Percentiles rank a stretch among this genome's conserved stretches.
phyloP scores from a whole-genome alignment of 2,329 filamentous ascomycete species.

The Diaporthe citriasiana region DNA sequence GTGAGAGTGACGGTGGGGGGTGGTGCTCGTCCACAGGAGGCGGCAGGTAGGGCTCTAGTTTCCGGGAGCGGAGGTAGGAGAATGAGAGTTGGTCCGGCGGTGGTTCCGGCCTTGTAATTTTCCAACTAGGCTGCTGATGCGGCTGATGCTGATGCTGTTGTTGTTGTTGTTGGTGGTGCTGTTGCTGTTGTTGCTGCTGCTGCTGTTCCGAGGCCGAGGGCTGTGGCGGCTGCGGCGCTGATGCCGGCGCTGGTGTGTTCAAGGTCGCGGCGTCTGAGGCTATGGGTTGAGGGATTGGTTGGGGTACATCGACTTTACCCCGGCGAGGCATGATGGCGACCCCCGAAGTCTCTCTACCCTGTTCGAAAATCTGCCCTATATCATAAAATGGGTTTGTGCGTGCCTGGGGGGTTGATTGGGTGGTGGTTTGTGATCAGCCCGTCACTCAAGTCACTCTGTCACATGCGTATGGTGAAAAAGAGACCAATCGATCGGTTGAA shows the following conservation, averaged over 20 bases:
- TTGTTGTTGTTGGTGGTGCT: not conserved
- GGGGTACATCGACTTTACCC: conserved; percentile 19
- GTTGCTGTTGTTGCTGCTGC: not conserved
- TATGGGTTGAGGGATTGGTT: conserved; percentile 21
- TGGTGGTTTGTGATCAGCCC: not conserved
- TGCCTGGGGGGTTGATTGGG: not conserved
- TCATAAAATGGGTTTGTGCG: not conserved
- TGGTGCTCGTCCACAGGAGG: conserved; percentile 29
- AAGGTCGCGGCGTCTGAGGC: conserved; percentile 29
- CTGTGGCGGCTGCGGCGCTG: not conserved
- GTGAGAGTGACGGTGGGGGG: conserved; percentile 8
- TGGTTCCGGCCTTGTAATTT: not conserved
- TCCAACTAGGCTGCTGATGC: conserved; percentile 4
- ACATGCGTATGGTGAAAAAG: not conserved
- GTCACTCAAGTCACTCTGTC: not conserved
- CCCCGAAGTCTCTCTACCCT: not conserved
- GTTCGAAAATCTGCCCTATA: not conserved
- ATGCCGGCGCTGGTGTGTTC: not conserved
- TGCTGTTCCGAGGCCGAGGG: not conserved
- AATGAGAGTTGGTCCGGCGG: conserved; percentile 36
- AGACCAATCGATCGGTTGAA: not conserved
- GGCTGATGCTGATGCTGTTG: not conserved
- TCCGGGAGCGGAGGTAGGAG: conserved; percentile 34
- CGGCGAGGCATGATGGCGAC: conserved; percentile 31
- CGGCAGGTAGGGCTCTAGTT: conserved; percentile 36